Base-by-base conservation (phyloP, 495 filamentous ascomycete species). In the Recurvomyces mirabilis region DNA sequence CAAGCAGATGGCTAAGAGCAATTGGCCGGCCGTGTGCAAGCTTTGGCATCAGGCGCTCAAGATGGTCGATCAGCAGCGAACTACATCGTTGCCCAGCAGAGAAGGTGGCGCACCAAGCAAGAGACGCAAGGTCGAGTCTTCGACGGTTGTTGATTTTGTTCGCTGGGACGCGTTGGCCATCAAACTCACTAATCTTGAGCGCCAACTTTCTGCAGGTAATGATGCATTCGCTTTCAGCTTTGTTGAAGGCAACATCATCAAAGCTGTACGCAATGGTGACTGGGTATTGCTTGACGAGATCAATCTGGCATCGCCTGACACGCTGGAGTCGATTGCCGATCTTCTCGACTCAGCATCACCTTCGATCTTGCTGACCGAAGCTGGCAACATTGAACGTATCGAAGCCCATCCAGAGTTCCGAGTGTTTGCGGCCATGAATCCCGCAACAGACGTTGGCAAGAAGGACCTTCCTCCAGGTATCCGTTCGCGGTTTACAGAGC, bases 221-320 rank as follows among this genome's bases (percentile, higher is more conserved):
- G 79, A 83, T 24, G 80, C 80, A 37, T 94, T 95, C 61, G 87
- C 88, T 0, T 96, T 99, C 59, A 79, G 83, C 14, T 99, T 99
- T 54, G 77, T 95, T 1, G 89, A 99, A 62, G 87, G 93, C 43
- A 93, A 84, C 52, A 82, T 99, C 54, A 82, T 96, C 25, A 84
- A 84, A 63, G 93, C 93, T 4, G 77, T 84, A 18, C 71, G 88
- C 37, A 94, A 94, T 61, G 93, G 93, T 4, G 87, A 94, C 58
- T 99, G 93, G 93, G 84, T 99, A 13, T 68, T 99, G n/a, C 68
- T 94, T 13, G 93, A 99, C 60, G 93, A 99, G 62, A 93, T 99
- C 54, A 99, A 99, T 55, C 69, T 99, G 35, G 91, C 93, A 4
- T 83, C 89, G 0, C 79, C 89, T 2, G 93, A 99, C 53, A 95